Evolutionary conservation across 176 grass and related monocot species (phyloP), one percentile per base, ranked within the genome.

Genomic region (Guadua angustifolia): DNA sequence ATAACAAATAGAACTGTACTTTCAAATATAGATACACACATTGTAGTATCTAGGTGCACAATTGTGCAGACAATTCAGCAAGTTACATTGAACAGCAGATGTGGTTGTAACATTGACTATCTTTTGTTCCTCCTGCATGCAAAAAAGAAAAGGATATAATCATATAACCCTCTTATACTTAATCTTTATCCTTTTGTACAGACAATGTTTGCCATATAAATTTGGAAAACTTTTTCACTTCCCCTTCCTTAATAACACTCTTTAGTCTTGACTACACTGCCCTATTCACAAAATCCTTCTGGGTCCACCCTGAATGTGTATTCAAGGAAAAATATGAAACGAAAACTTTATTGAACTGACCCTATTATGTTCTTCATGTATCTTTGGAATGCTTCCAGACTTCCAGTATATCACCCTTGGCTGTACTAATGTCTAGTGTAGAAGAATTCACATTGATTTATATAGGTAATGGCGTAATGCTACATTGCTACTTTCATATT

Each of bases 361-460:
- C 56, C 59, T 73, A 4, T 83, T 63, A 32, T 73, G 59, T 84
- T 66, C 19, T 44, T 72, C 38, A 58, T 63, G 44, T 32, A 63
- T 55, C 57, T 88, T 46, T 72, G 39, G n/a, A 73, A 79, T 83
- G 75, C 11, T 64, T 69, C 5, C 11, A 71, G 71, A 21, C 21
- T 73, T 57, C 22, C 42, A 25, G 39, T 6, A 42, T 49, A 36
- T 35, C 46, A 63, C 68, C 85, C 19, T 36, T 55, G 24, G 38
- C 18, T 79, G 66, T 71, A 49, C 53, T 36, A 47, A 74, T 68
- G 14, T 21, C 21, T 75, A 59, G 9, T 45, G 11, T 77, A 72
- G 35, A 82, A 82, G 50, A 69, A 67, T 82, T 74, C 52, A 82
- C 43, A 70, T 22, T 38, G 21, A 87, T 74, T 75, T 81, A 6